Evolutionary conservation across 306 rosid species (phyloP).

Genomic region (Pterocarpus macrocarpus): DNA sequence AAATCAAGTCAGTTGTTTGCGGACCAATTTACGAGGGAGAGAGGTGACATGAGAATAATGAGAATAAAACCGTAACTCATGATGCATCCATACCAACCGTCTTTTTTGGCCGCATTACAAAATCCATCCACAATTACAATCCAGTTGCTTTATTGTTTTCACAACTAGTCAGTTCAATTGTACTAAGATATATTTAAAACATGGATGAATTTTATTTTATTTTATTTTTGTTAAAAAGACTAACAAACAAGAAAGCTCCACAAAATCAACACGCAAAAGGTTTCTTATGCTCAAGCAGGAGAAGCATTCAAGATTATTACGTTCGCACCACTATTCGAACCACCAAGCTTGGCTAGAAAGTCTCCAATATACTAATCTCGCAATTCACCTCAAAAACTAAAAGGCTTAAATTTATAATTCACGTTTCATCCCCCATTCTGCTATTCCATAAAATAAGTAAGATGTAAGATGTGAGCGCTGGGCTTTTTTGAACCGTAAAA

Average conservation of each 20-base stretch:
- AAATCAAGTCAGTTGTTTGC: slow-evolving; percentile 25
- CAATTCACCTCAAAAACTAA: neutral
- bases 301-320: neutral
- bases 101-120: neutral
- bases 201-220: neutral
- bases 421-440: neutral
- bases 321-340: neutral
- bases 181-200: neutral
- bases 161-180: neutral
- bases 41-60: too few relatives aligned
- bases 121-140: too few relatives aligned
- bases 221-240: neutral
- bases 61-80: too few relatives aligned
- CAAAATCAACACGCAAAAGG: neutral
- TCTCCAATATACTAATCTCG: neutral
- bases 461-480: neutral
- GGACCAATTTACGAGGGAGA: neutral
- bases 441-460: neutral
- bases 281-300: neutral
- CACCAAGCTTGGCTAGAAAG: neutral
- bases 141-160: neutral
- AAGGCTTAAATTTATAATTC: too few relatives aligned
- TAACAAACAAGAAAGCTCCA: neutral
- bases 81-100: neutral
- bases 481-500: neutral